Evolutionary conservation across 2,329 filamentous ascomycete genomes (phyloP).

Genomic region (Metarhizium robertsii): DNA sequence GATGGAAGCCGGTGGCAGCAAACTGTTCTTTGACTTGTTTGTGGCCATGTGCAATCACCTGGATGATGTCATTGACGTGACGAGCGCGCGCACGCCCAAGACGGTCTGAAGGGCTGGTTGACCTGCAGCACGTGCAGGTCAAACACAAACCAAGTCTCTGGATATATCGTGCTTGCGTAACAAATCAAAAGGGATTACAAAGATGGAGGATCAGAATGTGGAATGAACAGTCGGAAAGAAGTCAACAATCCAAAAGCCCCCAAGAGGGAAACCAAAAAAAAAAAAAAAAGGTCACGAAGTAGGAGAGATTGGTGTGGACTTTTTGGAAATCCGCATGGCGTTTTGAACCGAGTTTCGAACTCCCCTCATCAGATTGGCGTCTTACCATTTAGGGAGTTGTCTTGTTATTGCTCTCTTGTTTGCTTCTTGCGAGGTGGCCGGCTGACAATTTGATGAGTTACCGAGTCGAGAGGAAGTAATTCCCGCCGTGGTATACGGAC

Average conservation of each 20-base stretch:
- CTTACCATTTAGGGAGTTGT: slow-evolving; percentile 33
- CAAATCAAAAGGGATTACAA: background rate
- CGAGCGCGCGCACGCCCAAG: slow-evolving; percentile 53
- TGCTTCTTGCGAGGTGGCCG: slow-evolving; percentile 41
- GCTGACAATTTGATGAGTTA: slow-evolving; percentile 34
- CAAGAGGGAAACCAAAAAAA: slow-evolving; percentile 11
- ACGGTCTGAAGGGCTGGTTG: slow-evolving; percentile 36
- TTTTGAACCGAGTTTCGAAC: slow-evolving; percentile 22
- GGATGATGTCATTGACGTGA: slow-evolving; percentile 86
- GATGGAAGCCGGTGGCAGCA: slow-evolving; percentile 85
- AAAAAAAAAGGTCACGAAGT: slow-evolving; percentile 10
- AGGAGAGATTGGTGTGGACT: slow-evolving; percentile 8
- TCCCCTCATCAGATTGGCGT: slow-evolving; percentile 41
- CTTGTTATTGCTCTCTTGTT: slow-evolving; percentile 24
- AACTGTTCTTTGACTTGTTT: slow-evolving; percentile 97
- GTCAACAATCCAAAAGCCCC: slow-evolving; percentile 10
- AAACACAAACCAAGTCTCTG: slow-evolving; percentile 11
- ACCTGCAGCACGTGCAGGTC: slow-evolving; percentile 4
- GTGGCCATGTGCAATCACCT: slow-evolving; percentile 98
- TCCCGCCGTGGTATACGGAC: slow-evolving; percentile 12
- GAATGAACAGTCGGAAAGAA: slow-evolving; percentile 1
- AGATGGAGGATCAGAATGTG: slow-evolving; percentile 13
- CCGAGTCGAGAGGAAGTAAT: slow-evolving; percentile 31
- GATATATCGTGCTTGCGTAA: slow-evolving; percentile 3
- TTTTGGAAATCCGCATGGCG: slow-evolving; percentile 15